These are phyloP conservation scores for Pogostemon cablin DNA, from an alignment of 257 asterid species.

Conservation along the genomic window DNA sequence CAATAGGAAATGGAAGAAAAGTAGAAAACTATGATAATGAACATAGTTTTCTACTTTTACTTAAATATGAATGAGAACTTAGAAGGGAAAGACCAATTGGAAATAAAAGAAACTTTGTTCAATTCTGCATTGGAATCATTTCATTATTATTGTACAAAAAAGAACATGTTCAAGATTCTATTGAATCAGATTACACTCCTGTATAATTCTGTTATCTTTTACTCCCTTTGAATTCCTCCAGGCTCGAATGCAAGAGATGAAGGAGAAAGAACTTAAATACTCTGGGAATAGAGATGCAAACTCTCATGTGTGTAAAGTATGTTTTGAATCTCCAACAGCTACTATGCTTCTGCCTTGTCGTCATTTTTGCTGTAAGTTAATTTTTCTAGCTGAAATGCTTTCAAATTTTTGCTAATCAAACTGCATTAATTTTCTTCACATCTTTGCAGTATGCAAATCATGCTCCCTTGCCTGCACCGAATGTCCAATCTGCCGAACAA, in stretches of 20 bases:
- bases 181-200: slow-evolving; percentile 4
- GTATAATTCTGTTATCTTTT: slow-evolving; percentile 21
- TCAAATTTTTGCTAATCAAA: not conserved
- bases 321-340: slow-evolving; percentile 88
- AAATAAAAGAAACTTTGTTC: not conserved
- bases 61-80: not conserved
- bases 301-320: slow-evolving; percentile 88
- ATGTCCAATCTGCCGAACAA: slow-evolving; percentile 84
- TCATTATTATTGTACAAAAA: not conserved
- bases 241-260: slow-evolving; percentile 98
- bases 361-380: slow-evolving; percentile 87
- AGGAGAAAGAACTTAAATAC: slow-evolving; percentile 75
- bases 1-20: not conserved
- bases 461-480: slow-evolving; percentile 95
- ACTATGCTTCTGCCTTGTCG: slow-evolving; percentile 99
- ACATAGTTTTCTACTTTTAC: not conserved
- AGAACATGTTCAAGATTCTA: not conserved
- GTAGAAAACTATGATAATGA: not conserved
- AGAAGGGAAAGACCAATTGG: not conserved
- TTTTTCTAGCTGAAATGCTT: slow-evolving; percentile 19
- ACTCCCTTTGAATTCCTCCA: slow-evolving; percentile 33
- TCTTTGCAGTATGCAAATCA: slow-evolving; percentile 87
- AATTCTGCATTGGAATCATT: slow-evolving; percentile 2
- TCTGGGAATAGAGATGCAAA: slow-evolving; percentile 73
- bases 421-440: slow-evolving; percentile 21